These are phyloP conservation scores for Cadophora sp. DNA, from an alignment of 2,329 filamentous ascomycete species.

Conservation along the genomic window DNA sequence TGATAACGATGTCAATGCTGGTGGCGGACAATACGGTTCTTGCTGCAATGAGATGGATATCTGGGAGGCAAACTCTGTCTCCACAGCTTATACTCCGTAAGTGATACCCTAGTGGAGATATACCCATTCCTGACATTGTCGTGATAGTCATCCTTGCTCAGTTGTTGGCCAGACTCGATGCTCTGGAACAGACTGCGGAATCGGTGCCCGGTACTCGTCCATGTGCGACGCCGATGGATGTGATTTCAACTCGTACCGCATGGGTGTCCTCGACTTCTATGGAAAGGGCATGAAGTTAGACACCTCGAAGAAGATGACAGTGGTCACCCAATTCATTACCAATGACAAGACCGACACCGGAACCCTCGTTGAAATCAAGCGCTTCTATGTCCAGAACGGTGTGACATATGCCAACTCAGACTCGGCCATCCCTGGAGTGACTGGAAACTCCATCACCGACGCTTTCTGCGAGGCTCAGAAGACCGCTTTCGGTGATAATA, in stretches of 20 bases:
- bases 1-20: slow-evolving; percentile 58
- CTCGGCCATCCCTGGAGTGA: slow-evolving; percentile 53
- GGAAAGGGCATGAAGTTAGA: slow-evolving; percentile 60
- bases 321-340: slow-evolving; percentile 67
- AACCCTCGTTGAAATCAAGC: slow-evolving; percentile 59
- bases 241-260: slow-evolving; percentile 67
- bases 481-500: slow-evolving; percentile 60
- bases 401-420: slow-evolving; percentile 58
- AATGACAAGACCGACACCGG: slow-evolving; percentile 56
- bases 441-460: slow-evolving; percentile 61
- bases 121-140: slow-evolving; percentile 5
- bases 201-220: slow-evolving; percentile 56
- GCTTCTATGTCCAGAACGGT: slow-evolving; percentile 64
- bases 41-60: slow-evolving; percentile 75
- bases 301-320: slow-evolving; percentile 58
- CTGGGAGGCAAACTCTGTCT: slow-evolving; percentile 68
- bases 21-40: slow-evolving; percentile 60
- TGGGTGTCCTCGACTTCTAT: slow-evolving; percentile 63
- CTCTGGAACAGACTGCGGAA: slow-evolving; percentile 52
- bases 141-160: slow-evolving; percentile 57
- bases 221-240: slow-evolving; percentile 68
- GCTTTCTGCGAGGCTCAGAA: slow-evolving; percentile 64
- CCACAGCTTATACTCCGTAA: slow-evolving; percentile 61
- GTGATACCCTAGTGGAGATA: background rate
- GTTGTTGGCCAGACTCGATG: slow-evolving; percentile 54